Conservation (phyloP, 2,329 filamentous ascomycete species). For the Pestalotiopsis sp. region DNA sequence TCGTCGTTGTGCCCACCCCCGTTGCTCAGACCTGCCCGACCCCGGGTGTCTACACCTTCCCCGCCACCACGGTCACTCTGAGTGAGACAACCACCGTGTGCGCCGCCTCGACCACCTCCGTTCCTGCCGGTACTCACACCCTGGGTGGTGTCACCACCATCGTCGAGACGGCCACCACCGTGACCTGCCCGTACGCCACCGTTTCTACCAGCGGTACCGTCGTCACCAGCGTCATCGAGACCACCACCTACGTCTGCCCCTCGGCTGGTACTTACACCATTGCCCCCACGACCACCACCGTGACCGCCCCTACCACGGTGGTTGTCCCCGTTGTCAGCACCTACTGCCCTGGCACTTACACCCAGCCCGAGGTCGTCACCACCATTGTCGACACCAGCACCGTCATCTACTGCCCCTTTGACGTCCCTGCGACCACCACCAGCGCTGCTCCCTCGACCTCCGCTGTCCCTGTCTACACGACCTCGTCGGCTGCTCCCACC, state of each 20-base stretch:
- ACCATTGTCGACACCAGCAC: conserved; percentile 70
- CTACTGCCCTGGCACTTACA: conserved; percentile 73
- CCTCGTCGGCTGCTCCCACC: conserved; percentile 21
- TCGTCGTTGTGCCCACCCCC: conserved; percentile 54
- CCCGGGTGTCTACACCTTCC: conserved; percentile 75
- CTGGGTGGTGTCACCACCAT: conserved; percentile 73
- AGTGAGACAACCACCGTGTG: conserved; percentile 68
- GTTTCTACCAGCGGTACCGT: conserved; percentile 60
- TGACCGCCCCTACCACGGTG: conserved; percentile 55
- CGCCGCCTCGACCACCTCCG: conserved; percentile 61
- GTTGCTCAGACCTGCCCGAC: conserved; percentile 58
- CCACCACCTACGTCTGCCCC: conserved; percentile 74
- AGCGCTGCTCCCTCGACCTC: conserved; percentile 28
- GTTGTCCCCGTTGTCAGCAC: conserved; percentile 67
- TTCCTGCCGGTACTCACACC: conserved; percentile 67
- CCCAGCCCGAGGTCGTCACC: conserved; percentile 64
- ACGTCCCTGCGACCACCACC: conserved; percentile 32
- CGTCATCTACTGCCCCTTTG: conserved; percentile 72
- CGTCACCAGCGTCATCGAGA: conserved; percentile 67
- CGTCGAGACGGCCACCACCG: conserved; percentile 65
- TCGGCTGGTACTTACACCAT: conserved; percentile 76
- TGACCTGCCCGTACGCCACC: conserved; percentile 71
- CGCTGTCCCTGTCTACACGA: not conserved
- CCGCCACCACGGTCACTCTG: conserved; percentile 70
- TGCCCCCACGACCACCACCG: conserved; percentile 64